Conservation (phyloP, 495 filamentous ascomycete species). For the Talaromyces proteolyticus region DNA sequence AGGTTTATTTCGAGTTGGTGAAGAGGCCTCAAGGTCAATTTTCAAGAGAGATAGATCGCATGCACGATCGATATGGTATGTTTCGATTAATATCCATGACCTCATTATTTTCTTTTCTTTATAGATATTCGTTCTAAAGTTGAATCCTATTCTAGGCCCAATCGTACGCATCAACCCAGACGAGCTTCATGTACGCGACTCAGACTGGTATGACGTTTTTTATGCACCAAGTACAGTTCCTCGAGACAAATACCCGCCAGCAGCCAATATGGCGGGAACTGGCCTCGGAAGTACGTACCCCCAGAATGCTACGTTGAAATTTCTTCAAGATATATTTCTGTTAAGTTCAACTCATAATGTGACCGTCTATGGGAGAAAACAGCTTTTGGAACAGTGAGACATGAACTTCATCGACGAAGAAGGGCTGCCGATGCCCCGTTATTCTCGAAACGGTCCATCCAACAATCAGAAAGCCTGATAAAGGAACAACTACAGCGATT, state of each 20-base stretch:
- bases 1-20: slow-evolving; percentile 13
- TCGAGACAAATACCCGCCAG: slow-evolving; percentile 13
- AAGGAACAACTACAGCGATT: slow-evolving; percentile 9
- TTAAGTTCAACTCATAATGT: not conserved
- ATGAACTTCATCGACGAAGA: slow-evolving; percentile 37
- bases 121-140: not conserved
- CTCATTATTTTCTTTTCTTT: not conserved
- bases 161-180: slow-evolving; percentile 16
- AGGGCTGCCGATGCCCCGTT: slow-evolving; percentile 32
- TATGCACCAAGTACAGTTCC: slow-evolving; percentile 4
- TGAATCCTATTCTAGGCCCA: slow-evolving; percentile 8
- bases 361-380: slow-evolving; percentile 1
- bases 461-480: slow-evolving; percentile 20
- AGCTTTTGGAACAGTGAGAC: slow-evolving; percentile 30
- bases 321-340: not conserved
- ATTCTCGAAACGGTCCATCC: slow-evolving; percentile 33
- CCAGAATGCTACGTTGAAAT: no score
- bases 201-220: slow-evolving; percentile 10
- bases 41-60: slow-evolving; percentile 6
- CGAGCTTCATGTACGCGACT: slow-evolving; percentile 15
- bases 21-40: slow-evolving; percentile 3
- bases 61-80: slow-evolving; percentile 11
- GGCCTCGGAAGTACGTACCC: slow-evolving; percentile 3
- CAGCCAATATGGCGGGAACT: slow-evolving; percentile 7
- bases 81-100: not conserved